These are phyloP conservation scores for Vairimorpha necatrix DNA, from an alignment of 371 early-diverging fungal genomes.

Conservation along the genomic window DNA sequence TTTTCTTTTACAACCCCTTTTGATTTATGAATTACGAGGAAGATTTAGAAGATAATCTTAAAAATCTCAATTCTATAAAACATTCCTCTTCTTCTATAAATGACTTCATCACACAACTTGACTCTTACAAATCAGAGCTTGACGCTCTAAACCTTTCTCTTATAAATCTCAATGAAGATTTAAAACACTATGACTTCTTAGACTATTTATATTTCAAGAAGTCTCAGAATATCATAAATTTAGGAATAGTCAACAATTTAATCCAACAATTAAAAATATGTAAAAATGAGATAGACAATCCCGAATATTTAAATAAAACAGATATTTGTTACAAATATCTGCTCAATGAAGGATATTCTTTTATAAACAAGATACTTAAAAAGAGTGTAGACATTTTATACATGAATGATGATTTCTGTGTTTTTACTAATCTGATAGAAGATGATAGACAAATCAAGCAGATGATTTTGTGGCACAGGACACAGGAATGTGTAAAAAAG, in stretches of 20 bases:
- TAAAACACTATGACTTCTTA: not conserved
- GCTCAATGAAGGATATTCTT: not conserved
- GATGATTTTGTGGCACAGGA: not conserved
- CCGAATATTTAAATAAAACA: not conserved
- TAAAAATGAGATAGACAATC: not conserved
- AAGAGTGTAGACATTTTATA: not conserved
- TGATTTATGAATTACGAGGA: too few relatives aligned
- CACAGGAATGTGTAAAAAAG: not conserved
- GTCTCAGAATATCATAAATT: not conserved
- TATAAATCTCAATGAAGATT: not conserved
- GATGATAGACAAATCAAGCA: not conserved
- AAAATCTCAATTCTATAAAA: not conserved
- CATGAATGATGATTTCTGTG: constrained; percentile 11
- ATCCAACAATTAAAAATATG: constrained; percentile 1
- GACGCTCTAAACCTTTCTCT: not conserved
- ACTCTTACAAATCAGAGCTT: not conserved
- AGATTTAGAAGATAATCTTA: not conserved
- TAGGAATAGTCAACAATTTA: not conserved
- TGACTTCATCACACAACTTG: not conserved
- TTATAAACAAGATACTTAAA: not conserved
- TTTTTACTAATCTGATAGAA: not conserved
- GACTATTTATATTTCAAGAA: constrained; percentile 1
- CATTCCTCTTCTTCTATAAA: not conserved
- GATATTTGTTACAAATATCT: not conserved
- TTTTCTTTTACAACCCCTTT: too few relatives aligned